These are phyloP conservation scores for Fusarium verrucosum DNA, from an alignment of 2,329 filamentous ascomycete genomes.

Conservation along the genomic window DNA sequence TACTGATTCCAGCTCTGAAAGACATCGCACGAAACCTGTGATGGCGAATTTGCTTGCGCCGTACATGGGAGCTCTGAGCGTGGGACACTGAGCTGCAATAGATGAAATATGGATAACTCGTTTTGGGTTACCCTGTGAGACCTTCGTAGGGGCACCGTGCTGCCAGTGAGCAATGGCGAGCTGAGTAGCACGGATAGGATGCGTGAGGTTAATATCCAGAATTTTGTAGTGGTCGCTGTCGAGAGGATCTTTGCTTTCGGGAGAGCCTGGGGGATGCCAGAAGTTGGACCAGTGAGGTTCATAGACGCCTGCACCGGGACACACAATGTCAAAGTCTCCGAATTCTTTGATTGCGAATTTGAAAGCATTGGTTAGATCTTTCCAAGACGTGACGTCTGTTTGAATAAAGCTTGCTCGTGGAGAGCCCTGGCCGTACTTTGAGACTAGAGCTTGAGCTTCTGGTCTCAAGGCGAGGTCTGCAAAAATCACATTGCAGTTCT, in stretches of 20 bases:
- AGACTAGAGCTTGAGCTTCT: slow-evolving; percentile 52
- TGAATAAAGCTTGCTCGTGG: slow-evolving; percentile 53
- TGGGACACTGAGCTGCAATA: slow-evolving; percentile 50
- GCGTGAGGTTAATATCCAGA: slow-evolving; percentile 54
- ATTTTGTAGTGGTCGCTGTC: slow-evolving; percentile 48
- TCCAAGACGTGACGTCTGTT: slow-evolving; percentile 58
- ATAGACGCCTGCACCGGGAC: slow-evolving; percentile 58
- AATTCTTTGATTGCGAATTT: slow-evolving; percentile 49
- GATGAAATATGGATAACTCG: slow-evolving; percentile 52
- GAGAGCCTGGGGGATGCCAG: slow-evolving; percentile 53
- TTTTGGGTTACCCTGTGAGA: slow-evolving; percentile 46
- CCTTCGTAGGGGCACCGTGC: slow-evolving; percentile 33
- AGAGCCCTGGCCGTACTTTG: slow-evolving; percentile 29
- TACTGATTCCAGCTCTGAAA: slow-evolving; percentile 49
- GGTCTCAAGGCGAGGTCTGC: slow-evolving; percentile 56
- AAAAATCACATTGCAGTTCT: slow-evolving; percentile 56
- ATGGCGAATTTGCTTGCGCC: slow-evolving; percentile 53
- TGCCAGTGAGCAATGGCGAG: slow-evolving; percentile 53
- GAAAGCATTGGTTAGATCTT: slow-evolving; percentile 50
- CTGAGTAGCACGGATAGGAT: slow-evolving; percentile 54
- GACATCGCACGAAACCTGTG: slow-evolving; percentile 53
- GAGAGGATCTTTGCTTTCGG: slow-evolving; percentile 45
- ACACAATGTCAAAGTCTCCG: slow-evolving; percentile 54
- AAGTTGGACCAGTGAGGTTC: slow-evolving; percentile 57
- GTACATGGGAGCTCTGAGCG: slow-evolving; percentile 51